Evolutionary conservation across 1,284 basidiomycete genomes (phyloP).

Genomic region (Leccinum fallax): DNA sequence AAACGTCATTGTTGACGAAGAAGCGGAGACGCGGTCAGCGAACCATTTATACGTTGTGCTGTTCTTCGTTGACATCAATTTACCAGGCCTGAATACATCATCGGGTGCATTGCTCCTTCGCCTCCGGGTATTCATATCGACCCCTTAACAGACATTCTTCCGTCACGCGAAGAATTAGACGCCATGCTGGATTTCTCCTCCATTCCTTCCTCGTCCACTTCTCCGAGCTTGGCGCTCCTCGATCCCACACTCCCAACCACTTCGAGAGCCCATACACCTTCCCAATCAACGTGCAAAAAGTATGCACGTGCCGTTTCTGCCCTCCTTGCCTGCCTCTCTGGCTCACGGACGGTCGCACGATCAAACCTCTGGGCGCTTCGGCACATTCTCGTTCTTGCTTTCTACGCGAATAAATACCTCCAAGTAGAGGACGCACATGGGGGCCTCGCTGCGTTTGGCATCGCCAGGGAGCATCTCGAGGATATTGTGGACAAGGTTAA

Average conservation of each 20-base stretch:
- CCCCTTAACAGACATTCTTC: conserved; percentile 54
- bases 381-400: conserved; percentile 61
- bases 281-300: conserved; percentile 50
- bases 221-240: conserved; percentile 63
- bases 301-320: conserved; percentile 71
- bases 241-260: conserved; percentile 60
- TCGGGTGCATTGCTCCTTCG: conserved; percentile 39
- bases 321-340: conserved; percentile 58
- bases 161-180: conserved; percentile 49
- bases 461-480: conserved; percentile 25
- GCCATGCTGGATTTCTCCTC: conserved; percentile 42
- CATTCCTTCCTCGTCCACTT: conserved; percentile 51
- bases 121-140: conserved; percentile 39
- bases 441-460: conserved; percentile 45
- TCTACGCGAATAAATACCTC: conserved; percentile 59
- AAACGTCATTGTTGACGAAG: conserved; percentile 46
- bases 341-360: conserved; percentile 62
- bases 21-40: conserved; percentile 41
- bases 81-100: conserved; percentile 51
- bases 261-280: conserved; percentile 32
- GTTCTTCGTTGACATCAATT: neutral
- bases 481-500: conserved; percentile 55
- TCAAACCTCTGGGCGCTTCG: conserved; percentile 63
- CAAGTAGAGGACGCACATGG: conserved; percentile 51
- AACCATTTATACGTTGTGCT: conserved; percentile 20